phyloP scores from a whole-genome alignment of 129 eudicot species.

The Centrapalus pauciflorus region DNA sequence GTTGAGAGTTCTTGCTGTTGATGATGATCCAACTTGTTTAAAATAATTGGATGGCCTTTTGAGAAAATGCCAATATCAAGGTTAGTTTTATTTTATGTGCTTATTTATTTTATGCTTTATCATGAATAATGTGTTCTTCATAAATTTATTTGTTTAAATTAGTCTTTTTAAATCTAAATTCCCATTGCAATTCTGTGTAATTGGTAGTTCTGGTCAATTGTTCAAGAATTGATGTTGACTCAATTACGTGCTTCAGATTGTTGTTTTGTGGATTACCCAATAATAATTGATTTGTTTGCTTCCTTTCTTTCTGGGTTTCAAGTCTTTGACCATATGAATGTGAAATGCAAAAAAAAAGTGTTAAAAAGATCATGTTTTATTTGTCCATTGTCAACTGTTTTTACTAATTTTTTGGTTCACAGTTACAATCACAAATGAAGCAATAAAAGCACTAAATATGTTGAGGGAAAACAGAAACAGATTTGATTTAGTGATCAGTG shows the following conservation, averaged over 20 bases:
- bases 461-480: conserved; percentile 64
- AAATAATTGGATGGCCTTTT: conserved; percentile 61
- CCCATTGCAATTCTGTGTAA: conserved; percentile 3
- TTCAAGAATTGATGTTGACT: conserved; percentile 8
- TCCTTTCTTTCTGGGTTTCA: conserved; percentile 2
- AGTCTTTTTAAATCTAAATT: background rate
- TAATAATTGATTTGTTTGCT: background rate
- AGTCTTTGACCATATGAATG: conserved; percentile 4
- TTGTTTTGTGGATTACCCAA: background rate
- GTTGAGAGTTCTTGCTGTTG: conserved; percentile 87
- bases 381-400: conserved; percentile 1
- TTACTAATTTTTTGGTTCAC: too few relatives aligned
- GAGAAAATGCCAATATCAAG: conserved; percentile 73
- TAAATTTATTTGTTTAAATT: background rate
- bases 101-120: background rate
- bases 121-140: conserved; percentile 8
- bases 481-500: conserved; percentile 74
- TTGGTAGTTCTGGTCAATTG: conserved; percentile 10
- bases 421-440: conserved; percentile 69
- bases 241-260: conserved; percentile 1
- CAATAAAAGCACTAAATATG: conserved; percentile 61
- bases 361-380: background rate
- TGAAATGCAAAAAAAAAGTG: background rate
- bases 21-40: conserved; percentile 81
- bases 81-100: conserved; percentile 26